These are phyloP conservation scores for Antrodiella citrinella DNA, from an alignment of 768 basidiomycete genomes.

Conservation along the genomic window DNA sequence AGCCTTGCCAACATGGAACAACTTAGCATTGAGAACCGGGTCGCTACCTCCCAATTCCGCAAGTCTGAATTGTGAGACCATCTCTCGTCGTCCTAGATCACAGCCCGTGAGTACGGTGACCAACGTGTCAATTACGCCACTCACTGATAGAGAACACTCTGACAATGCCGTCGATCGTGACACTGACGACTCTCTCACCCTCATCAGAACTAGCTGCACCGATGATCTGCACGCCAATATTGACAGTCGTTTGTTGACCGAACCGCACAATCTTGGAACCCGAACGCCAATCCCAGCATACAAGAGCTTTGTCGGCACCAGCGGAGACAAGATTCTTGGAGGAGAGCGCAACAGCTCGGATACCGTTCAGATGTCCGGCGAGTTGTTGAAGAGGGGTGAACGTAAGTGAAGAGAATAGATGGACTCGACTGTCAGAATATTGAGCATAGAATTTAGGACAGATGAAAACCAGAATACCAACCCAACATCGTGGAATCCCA, in stretches of 20 bases:
- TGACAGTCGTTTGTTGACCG: constrained; percentile 89
- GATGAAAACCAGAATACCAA: too few species aligned
- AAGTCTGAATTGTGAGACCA: constrained; percentile 89
- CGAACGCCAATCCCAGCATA: constrained; percentile 87
- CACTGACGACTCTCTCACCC: constrained; percentile 80
- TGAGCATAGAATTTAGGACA: too few species aligned
- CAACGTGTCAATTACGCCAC: constrained; percentile 18
- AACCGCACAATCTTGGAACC: constrained; percentile 87
- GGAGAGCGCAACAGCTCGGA: constrained; percentile 82
- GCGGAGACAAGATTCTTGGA: constrained; percentile 83
- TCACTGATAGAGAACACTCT: constrained; percentile 85
- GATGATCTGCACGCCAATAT: constrained; percentile 84
- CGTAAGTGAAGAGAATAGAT: constrained; percentile 79
- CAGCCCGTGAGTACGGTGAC: not conserved
- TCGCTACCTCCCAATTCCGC: constrained; percentile 67
- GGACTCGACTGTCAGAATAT: constrained; percentile 55
- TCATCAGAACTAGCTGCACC: constrained; percentile 39
- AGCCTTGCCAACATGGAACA: constrained; percentile 72
- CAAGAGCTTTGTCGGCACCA: constrained; percentile 63
- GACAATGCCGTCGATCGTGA: constrained; percentile 89
- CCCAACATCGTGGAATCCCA: constrained; percentile 92
- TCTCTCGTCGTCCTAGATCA: constrained; percentile 55
- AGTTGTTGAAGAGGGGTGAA: constrained; percentile 80
- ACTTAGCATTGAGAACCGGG: constrained; percentile 53
- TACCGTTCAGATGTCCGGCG: constrained; percentile 81